phyloP scores from a whole-genome alignment of 2,329 filamentous ascomycete species.

The Fusarium nematophilum region DNA sequence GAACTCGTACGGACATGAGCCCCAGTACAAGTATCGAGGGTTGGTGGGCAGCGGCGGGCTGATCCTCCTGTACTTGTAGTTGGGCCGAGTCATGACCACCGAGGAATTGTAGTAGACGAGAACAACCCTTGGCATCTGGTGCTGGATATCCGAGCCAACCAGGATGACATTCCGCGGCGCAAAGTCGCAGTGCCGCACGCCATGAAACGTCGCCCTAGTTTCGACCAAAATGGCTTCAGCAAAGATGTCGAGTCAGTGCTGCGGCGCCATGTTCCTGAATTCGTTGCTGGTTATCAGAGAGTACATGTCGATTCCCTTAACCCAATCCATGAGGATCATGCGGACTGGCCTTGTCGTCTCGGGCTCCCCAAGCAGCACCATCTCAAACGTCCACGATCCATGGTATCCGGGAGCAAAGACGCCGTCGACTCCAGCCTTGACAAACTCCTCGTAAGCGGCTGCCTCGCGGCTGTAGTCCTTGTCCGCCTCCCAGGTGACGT shows the following conservation, averaged over 20 bases:
- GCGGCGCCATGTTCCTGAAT: neutral
- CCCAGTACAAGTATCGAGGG: neutral
- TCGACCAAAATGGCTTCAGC: neutral
- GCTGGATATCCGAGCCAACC: neutral
- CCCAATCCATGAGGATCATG: conserved; percentile 17
- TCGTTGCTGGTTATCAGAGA: neutral
- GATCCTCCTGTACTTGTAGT: neutral
- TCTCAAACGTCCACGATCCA: conserved; percentile 12
- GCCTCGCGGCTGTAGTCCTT: conserved; percentile 6
- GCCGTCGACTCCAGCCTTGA: neutral
- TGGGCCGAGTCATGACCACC: neutral
- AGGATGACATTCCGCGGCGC: neutral
- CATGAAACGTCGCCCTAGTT: neutral
- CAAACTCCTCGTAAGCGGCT: conserved; percentile 13
- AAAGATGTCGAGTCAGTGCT: neutral
- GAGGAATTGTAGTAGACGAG: neutral
- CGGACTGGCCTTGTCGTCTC: conserved; percentile 1
- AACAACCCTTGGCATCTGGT: neutral
- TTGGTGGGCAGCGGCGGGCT: neutral
- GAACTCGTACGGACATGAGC: neutral
- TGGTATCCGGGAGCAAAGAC: conserved; percentile 1
- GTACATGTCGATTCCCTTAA: conserved; percentile 6
- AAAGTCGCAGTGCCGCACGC: neutral
- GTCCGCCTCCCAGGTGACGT: no score
- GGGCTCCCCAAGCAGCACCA: neutral